Percentiles rank a stretch among this genome's conserved stretches.
Evolutionary conservation across 2,329 filamentous ascomycete species (phyloP).

Genomic region (Botryotinia narcissicola): DNA sequence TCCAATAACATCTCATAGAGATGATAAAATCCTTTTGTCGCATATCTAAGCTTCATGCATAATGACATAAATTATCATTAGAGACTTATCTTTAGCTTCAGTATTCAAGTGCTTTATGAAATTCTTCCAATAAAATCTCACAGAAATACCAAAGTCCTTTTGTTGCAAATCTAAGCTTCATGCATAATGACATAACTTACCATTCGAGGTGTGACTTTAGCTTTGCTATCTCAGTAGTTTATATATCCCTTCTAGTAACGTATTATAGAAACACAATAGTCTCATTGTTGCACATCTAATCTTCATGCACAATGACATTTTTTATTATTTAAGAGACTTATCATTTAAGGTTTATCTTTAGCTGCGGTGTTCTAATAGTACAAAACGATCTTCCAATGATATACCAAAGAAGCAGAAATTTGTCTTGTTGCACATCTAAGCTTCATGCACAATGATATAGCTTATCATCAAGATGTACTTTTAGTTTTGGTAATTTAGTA

Average conservation of each 20-base stretch:
- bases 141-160: background rate
- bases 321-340: too few relatives aligned
- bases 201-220: background rate
- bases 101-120: background rate
- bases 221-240: background rate
- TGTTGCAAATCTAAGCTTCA: background rate
- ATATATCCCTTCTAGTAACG: background rate
- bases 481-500: too few relatives aligned
- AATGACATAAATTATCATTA: background rate
- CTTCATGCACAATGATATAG: background rate
- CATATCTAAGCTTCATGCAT: background rate
- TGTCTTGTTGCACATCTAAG: background rate
- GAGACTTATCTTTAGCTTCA: background rate
- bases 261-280: background rate
- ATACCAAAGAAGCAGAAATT: too few relatives aligned
- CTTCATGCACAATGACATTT: background rate
- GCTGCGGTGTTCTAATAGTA: too few relatives aligned
- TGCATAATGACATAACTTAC: background rate
- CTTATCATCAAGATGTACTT: too few relatives aligned
- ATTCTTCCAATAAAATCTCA: background rate
- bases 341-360: too few relatives aligned
- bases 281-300: background rate
- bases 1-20: background rate
- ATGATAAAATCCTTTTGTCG: background rate
- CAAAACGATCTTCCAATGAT: background rate